Evolutionary conservation across 345 rosid genomes (phyloP), one percentile per base, ranked within the genome.

Genomic region (Capsella bursapastoris): DNA sequence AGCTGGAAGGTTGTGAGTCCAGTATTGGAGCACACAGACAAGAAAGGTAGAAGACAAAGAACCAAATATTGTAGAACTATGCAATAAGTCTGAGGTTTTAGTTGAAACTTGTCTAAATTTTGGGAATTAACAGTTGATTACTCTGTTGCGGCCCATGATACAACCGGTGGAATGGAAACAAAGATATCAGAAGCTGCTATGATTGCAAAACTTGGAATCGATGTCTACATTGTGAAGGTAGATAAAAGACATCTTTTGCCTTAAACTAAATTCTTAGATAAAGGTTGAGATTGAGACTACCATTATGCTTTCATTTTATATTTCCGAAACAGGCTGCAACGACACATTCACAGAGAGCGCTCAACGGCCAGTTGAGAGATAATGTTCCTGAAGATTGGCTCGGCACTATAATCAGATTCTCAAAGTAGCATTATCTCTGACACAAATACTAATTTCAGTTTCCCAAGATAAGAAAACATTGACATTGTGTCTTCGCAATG

Each of bases 81-180:
- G 69, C 1, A 12, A 25, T 51, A 9, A 68, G 38, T 40, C 57
- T 18, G 12, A 41, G 3, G 45, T 13, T 16, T 44, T 40, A 13
- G 58, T 13, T 40, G 15, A 55, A 69, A 15, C 8, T 45, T 31
- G 35, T 61, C 49, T 38, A 38, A 10, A 40, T 15, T 38, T 3
- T 5, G 67, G 68, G 57, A 43, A 53, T 69, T 29, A 48, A 78
- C 88, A 91, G 99, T 92, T 64, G 82, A 91, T 74, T 83, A 81
- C 63, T 90, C 88, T 0, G 98, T 88, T 48, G 92, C 93, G 59
- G 92, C 89, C 9, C 99, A 89, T 57, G 97, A 94, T 72, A 94
- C 98, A 34, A 94, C 99, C 0, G 97, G 97, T 40, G 98, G 97
- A 15, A 94, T 92, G 99, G 83, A 5, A 71, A 86, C 97, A 51